A percentile compares a stretch with the other conserved stretches of the same genome.
phyloP scores from a whole-genome alignment of 345 rosid genomes.

The Salix brachista region DNA sequence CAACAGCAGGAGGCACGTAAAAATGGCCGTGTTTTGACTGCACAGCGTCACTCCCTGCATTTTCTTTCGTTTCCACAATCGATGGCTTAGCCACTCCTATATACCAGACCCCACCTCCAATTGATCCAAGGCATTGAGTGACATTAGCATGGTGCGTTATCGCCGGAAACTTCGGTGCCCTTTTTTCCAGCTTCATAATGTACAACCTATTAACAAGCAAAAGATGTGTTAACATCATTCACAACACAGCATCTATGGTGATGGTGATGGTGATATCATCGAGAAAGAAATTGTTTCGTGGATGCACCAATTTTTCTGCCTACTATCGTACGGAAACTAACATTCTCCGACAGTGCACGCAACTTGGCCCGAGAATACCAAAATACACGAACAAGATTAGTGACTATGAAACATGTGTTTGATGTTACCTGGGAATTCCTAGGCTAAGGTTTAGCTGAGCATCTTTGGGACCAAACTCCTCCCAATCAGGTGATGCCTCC shows the following conservation, averaged over 20 bases:
- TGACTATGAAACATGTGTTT: background rate
- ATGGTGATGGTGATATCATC: too few species aligned
- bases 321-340: too few species aligned
- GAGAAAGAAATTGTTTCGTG: too few species aligned
- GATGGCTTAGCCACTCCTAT: constrained; percentile 78
- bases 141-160: constrained; percentile 84
- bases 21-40: constrained; percentile 49
- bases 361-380: background rate
- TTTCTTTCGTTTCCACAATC: constrained; percentile 26
- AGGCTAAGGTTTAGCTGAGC: constrained; percentile 67
- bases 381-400: background rate
- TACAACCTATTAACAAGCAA: constrained; percentile 42
- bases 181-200: constrained; percentile 46
- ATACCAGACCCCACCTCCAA: constrained; percentile 74
- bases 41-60: constrained; percentile 11
- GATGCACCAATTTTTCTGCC: too few species aligned
- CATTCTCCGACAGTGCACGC: too few species aligned
- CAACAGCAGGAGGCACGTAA: constrained; percentile 58
- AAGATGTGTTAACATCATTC: background rate
- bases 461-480: constrained; percentile 61
- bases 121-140: constrained; percentile 82
- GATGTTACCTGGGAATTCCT: constrained; percentile 61
- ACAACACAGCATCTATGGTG: too few species aligned
- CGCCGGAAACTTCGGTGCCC: constrained; percentile 39
- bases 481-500: constrained; percentile 53